These are phyloP conservation scores for Rhodotorula sp. DNA, from an alignment of 1,284 basidiomycete genomes.

Conservation along the genomic window DNA sequence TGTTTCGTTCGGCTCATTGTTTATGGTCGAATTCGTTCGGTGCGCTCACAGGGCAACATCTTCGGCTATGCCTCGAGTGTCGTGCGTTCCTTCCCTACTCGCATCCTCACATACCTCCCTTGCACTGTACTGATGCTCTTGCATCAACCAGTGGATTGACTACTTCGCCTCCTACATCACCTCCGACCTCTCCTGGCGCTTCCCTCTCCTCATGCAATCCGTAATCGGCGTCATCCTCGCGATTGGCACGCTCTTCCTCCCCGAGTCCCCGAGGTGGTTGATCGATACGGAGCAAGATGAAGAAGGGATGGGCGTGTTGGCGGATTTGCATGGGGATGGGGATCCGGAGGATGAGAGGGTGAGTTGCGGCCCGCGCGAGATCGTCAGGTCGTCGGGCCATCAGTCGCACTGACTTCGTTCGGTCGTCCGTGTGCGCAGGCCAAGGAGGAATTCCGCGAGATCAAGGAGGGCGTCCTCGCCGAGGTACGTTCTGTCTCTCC, in stretches of 20 bases:
- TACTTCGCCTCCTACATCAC: constrained; percentile 80
- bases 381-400: neutral
- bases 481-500: constrained; percentile 58
- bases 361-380: neutral
- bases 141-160: constrained; percentile 74
- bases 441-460: constrained; percentile 83
- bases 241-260: constrained; percentile 77
- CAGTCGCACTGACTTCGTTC: neutral
- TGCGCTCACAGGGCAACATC: constrained; percentile 57
- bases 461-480: constrained; percentile 78
- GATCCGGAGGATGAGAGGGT: constrained; percentile 63
- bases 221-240: constrained; percentile 82
- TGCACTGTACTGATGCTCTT: neutral
- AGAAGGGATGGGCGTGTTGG: constrained; percentile 82
- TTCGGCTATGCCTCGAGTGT: constrained; percentile 93
- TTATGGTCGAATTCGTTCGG: no score
- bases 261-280: constrained; percentile 93
- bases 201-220: constrained; percentile 51
- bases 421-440: constrained; percentile 51
- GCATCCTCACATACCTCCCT: neutral
- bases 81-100: constrained; percentile 56
- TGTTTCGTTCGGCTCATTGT: no score
- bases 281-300: constrained; percentile 83
- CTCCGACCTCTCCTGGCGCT: constrained; percentile 50
- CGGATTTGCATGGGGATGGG: constrained; percentile 79